A percentile compares a stretch with the other conserved stretches of the same genome.
phyloP scores from a whole-genome alignment of 306 rosid genomes.

The Quercus aquifolioides region DNA sequence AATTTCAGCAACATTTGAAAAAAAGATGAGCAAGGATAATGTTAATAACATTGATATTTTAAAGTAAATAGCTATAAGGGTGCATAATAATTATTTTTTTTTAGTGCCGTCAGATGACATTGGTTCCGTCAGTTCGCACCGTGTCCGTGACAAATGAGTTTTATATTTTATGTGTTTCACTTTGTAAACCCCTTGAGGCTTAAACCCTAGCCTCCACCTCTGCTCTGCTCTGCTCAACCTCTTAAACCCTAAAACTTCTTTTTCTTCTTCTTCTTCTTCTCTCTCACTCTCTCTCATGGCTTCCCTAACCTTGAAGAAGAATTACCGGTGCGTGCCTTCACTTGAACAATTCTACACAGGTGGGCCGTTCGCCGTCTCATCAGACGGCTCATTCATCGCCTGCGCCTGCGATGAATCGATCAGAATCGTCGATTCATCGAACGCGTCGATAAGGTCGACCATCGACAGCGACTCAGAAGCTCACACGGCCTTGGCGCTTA shows the following conservation, averaged over 20 bases:
- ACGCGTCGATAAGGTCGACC: constrained; percentile 61
- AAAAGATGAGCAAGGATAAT: too few species aligned
- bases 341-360: constrained; percentile 87
- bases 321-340: constrained; percentile 63
- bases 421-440: constrained; percentile 69
- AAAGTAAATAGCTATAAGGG: neutral
- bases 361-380: constrained; percentile 72
- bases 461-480: constrained; percentile 70
- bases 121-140: too few species aligned
- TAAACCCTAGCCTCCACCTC: neutral
- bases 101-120: too few species aligned
- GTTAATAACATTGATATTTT: too few species aligned
- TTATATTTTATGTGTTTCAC: too few species aligned
- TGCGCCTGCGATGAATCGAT: constrained; percentile 77
- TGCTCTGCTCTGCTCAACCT: neutral
- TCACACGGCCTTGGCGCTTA: constrained; percentile 65
- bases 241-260: neutral
- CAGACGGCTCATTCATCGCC: constrained; percentile 74
- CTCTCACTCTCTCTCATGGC: constrained; percentile 35
- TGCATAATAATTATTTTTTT: too few species aligned
- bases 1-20: too few species aligned
- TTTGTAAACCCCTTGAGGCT: neutral
- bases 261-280: too few species aligned
- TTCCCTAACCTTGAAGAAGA: constrained; percentile 46
- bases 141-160: too few species aligned